A percentile compares a stretch with the other conserved stretches of the same genome.
Conservation (phyloP, 305 asterid species). For the Fraxinus velutina region DNA sequence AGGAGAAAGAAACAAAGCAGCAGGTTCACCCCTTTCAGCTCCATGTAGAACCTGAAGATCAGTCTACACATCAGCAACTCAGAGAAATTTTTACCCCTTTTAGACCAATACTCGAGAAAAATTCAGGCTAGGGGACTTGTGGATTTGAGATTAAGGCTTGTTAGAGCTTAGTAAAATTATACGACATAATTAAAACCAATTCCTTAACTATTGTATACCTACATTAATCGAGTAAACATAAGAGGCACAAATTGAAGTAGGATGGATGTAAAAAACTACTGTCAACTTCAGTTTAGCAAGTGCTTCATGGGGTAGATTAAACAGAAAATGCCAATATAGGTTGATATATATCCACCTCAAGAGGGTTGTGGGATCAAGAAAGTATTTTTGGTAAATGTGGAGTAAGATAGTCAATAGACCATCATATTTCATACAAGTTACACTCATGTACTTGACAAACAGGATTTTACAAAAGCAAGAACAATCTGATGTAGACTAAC, state of each 20-base stretch:
- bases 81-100: background rate
- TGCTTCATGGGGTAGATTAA: background rate
- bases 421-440: background rate
- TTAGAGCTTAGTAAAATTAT: background rate
- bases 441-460: background rate
- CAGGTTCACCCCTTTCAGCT: slow-evolving; percentile 84
- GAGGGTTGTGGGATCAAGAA: background rate
- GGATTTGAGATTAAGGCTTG: background rate
- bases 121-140: background rate
- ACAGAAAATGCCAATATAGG: background rate
- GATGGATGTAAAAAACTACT: background rate
- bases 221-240: background rate
- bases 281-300: background rate
- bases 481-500: background rate
- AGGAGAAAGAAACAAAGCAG: slow-evolving; percentile 87
- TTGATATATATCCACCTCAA: background rate
- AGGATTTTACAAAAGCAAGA: background rate
- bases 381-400: background rate
- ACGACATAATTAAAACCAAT: background rate
- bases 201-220: background rate
- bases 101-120: background rate
- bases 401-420: background rate
- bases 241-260: background rate
- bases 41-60: slow-evolving; percentile 76
- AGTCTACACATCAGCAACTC: slow-evolving; percentile 30